These are phyloP conservation scores for Aspergillus proliferans DNA, from an alignment of 2,329 filamentous ascomycete species.

Conservation along the genomic window DNA sequence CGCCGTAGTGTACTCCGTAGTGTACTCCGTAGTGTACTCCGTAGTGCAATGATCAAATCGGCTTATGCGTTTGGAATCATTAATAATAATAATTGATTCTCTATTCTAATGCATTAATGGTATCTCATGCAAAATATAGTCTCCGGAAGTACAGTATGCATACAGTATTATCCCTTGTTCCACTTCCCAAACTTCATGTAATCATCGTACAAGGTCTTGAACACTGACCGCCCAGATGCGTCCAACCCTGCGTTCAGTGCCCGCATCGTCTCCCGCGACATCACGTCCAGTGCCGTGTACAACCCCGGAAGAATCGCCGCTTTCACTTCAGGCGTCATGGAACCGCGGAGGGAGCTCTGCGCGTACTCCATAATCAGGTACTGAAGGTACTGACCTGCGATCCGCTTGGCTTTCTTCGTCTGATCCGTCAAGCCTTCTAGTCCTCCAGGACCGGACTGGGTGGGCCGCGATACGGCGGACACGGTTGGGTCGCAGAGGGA, in stretches of 20 bases:
- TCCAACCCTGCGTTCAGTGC: conserved; percentile 48
- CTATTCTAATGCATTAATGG: conserved; percentile 1
- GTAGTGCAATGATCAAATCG: no score
- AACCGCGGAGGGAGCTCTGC: conserved; percentile 45
- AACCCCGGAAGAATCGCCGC: conserved; percentile 47
- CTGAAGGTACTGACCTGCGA: conserved; percentile 53
- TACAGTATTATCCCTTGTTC: conserved; percentile 34
- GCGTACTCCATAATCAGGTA: conserved; percentile 55
- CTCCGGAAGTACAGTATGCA: not conserved
- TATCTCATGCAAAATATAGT: conserved; percentile 1
- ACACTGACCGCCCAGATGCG: conserved; percentile 46
- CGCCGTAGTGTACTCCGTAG: no score
- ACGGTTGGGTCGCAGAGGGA: conserved; percentile 57
- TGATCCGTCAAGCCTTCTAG: conserved; percentile 51
- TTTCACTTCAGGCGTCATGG: conserved; percentile 48
- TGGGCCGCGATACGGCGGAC: conserved; percentile 44
- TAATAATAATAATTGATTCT: not conserved
- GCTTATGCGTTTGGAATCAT: not conserved
- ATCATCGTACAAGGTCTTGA: conserved; percentile 50
- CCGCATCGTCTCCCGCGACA: conserved; percentile 45
- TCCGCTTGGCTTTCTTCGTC: conserved; percentile 53
- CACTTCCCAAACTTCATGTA: conserved; percentile 44
- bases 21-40: no score
- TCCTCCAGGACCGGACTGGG: conserved; percentile 23
- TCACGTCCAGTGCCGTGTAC: conserved; percentile 49